These are phyloP conservation scores for Trichoderma hamatum DNA, from an alignment of 2,329 filamentous ascomycete species.

Conservation along the genomic window DNA sequence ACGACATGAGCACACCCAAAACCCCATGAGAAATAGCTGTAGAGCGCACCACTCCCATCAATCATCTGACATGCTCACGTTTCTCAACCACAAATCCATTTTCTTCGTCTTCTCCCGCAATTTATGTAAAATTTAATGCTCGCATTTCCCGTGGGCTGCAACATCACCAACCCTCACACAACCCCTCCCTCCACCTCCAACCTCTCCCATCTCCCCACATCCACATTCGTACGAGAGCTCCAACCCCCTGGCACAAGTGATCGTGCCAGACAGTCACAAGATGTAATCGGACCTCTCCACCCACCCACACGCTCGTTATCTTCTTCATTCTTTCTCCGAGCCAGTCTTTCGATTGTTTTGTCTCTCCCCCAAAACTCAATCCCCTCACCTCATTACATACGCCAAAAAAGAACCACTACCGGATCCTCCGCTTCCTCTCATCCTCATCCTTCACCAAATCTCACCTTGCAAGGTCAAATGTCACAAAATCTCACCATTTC, in stretches of 20 bases:
- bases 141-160: background rate
- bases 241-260: background rate
- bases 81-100: background rate
- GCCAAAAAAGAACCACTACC: background rate
- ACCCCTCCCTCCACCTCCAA: background rate
- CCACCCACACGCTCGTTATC: background rate
- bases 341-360: background rate
- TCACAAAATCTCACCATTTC: background rate
- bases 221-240: background rate
- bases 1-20: background rate
- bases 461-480: background rate
- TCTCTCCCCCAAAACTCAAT: background rate
- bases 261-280: slow-evolving; percentile 15
- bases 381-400: background rate
- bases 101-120: background rate
- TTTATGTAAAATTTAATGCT: background rate
- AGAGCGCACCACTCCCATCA: background rate
- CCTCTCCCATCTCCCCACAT: background rate
- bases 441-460: background rate
- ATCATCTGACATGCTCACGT: background rate
- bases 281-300: slow-evolving; percentile 11
- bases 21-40: background rate
- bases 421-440: background rate
- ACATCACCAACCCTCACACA: background rate
- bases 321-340: background rate